phyloP scores from a whole-genome alignment of 805 yeast genomes.

The Monosporozyma servazzii region DNA sequence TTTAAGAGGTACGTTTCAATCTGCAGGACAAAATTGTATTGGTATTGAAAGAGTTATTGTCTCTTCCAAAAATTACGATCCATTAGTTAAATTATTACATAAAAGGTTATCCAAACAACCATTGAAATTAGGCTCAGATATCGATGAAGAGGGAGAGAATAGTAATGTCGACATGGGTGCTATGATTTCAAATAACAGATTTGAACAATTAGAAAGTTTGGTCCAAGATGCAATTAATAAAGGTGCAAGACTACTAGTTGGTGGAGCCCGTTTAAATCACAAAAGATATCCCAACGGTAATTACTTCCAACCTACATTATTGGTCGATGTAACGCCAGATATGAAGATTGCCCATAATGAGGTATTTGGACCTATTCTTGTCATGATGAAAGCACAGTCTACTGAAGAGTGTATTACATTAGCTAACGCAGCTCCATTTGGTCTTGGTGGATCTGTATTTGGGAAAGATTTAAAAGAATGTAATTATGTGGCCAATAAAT shows the following conservation, averaged over 20 bases:
- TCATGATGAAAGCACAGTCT: conserved; percentile 61
- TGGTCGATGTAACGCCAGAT: conserved; percentile 66
- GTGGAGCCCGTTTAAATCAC: conserved; percentile 74
- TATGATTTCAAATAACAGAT: conserved; percentile 71
- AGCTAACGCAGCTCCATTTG: conserved; percentile 81
- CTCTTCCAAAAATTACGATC: conserved; percentile 57
- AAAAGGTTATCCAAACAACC: conserved; percentile 41
- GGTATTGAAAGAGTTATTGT: conserved; percentile 93
- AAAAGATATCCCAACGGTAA: conserved; percentile 95
- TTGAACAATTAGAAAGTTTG: conserved; percentile 55
- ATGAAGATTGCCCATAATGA: conserved; percentile 83
- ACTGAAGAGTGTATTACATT: conserved; percentile 62
- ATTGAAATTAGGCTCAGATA: conserved; percentile 78
- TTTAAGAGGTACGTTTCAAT: conserved; percentile 93
- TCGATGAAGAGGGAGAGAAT: conserved; percentile 62
- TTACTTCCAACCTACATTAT: conserved; percentile 82
- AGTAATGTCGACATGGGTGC: conserved; percentile 91
- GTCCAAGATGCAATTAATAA: conserved; percentile 62
- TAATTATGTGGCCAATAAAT: conserved; percentile 49
- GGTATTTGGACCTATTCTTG: conserved; percentile 88
- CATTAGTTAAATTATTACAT: conserved; percentile 46
- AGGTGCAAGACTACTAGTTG: conserved; percentile 75
- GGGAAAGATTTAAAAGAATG: conserved; percentile 54
- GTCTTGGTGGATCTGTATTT: conserved; percentile 87
- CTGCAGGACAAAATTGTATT: conserved; percentile 96